Percentiles rank a stretch among this genome's conserved stretches.
Conservation (phyloP, 805 yeast genomes). For the Metschnikowia santaceciliae region DNA sequence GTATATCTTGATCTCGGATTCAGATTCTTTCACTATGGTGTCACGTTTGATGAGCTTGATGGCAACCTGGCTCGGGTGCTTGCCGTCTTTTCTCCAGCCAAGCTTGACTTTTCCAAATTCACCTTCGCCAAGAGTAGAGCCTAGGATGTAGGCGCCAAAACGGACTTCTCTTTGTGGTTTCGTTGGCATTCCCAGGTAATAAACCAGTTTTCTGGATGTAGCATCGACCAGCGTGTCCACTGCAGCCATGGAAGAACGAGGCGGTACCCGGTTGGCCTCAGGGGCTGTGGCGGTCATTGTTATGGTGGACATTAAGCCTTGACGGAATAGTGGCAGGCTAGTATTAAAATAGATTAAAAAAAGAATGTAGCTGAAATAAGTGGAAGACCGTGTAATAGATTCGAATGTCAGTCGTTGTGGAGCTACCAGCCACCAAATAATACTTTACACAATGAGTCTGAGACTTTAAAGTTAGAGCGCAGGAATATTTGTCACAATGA, state of each 20-base stretch:
- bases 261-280: conserved; percentile 1
- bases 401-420: not conserved
- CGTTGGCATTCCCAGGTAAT: not conserved
- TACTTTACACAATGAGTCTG: not conserved
- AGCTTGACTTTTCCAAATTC: conserved; percentile 97
- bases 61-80: conserved; percentile 81
- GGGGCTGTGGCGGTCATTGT: conserved; percentile 3
- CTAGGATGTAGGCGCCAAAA: conserved; percentile 86
- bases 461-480: not conserved
- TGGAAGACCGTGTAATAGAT: not conserved
- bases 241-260: conserved; percentile 1
- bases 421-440: not conserved
- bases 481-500: not conserved
- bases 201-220: not conserved
- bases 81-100: conserved; percentile 89
- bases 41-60: conserved; percentile 88
- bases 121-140: conserved; percentile 95
- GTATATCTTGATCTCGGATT: conserved; percentile 82
- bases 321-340: too few relatives aligned
- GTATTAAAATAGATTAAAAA: not conserved
- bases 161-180: conserved; percentile 58
- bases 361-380: not conserved
- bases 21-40: conserved; percentile 80
- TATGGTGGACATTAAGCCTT: conserved; percentile 1
- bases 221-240: not conserved